Conservation (phyloP, 148 eudicot genomes). For the Diospyros lotus region DNA sequence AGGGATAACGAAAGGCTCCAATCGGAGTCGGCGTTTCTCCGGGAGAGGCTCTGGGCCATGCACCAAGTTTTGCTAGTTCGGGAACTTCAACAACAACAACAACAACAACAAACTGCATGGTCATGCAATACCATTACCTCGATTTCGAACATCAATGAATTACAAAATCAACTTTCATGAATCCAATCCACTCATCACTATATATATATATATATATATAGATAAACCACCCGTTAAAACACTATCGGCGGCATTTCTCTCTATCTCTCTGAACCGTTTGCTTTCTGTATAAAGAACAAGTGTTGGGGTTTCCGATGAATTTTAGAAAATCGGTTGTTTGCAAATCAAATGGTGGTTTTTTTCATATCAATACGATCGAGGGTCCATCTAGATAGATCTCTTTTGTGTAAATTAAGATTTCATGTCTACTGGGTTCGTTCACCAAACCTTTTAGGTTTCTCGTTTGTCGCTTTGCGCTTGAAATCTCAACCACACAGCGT, state of each 20-base stretch:
- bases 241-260: background rate
- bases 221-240: background rate
- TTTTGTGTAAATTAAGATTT: background rate
- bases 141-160: too few relatives aligned
- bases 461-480: background rate
- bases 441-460: constrained; percentile 1
- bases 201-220: background rate
- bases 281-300: background rate
- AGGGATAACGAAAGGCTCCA: constrained; percentile 36
- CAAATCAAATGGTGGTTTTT: constrained; percentile 3
- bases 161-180: constrained; percentile 19
- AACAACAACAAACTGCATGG: constrained; percentile 20
- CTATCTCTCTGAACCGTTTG: background rate
- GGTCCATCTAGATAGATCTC: too few relatives aligned
- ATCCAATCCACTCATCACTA: background rate
- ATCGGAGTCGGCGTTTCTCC: constrained; percentile 33
- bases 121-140: constrained; percentile 14
- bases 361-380: background rate
- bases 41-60: constrained; percentile 30
- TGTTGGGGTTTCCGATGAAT: constrained; percentile 9
- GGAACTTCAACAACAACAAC: constrained; percentile 29
- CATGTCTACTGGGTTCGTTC: background rate
- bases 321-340: constrained; percentile 19
- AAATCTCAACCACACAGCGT: constrained; percentile 1
- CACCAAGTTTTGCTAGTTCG: constrained; percentile 31